phyloP scores from a whole-genome alignment of 306 rosid species.

The Amphicarpaea edgeworthii region DNA sequence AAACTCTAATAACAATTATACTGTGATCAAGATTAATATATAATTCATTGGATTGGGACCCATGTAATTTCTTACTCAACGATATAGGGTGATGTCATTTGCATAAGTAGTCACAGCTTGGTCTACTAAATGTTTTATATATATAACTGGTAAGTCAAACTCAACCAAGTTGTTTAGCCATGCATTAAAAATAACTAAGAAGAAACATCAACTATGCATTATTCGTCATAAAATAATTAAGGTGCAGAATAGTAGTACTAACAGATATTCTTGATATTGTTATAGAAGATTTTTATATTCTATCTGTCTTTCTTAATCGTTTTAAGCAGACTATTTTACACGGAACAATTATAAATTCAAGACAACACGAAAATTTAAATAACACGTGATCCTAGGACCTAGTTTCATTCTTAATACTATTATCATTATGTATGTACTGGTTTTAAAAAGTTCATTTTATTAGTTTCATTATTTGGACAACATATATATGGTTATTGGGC shows the following conservation, averaged over 20 bases:
- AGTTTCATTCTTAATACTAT: background rate
- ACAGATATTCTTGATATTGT: background rate
- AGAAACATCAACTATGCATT: no score
- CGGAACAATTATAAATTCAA: slow-evolving; percentile 6
- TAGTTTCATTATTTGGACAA: background rate
- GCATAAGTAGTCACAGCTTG: slow-evolving; percentile 19
- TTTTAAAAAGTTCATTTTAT: background rate
- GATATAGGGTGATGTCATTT: no score
- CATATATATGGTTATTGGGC: background rate
- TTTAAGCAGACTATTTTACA: no score
- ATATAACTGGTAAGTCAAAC: slow-evolving; percentile 9
- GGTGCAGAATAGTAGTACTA: background rate
- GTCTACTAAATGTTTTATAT: background rate
- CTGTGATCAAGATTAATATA: no score
- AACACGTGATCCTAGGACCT: no score
- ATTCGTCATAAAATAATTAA: slow-evolving; percentile 30
- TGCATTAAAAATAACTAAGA: slow-evolving; percentile 40
- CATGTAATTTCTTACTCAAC: no score
- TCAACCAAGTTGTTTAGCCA: slow-evolving; percentile 26
- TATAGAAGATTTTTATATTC: no score
- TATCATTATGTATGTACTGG: background rate
- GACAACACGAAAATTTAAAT: background rate
- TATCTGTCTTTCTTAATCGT: no score
- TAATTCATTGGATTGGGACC: no score
- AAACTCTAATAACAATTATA: no score